Conservation (phyloP, 2,329 filamentous ascomycete species). For the Diaporthe sp. region DNA sequence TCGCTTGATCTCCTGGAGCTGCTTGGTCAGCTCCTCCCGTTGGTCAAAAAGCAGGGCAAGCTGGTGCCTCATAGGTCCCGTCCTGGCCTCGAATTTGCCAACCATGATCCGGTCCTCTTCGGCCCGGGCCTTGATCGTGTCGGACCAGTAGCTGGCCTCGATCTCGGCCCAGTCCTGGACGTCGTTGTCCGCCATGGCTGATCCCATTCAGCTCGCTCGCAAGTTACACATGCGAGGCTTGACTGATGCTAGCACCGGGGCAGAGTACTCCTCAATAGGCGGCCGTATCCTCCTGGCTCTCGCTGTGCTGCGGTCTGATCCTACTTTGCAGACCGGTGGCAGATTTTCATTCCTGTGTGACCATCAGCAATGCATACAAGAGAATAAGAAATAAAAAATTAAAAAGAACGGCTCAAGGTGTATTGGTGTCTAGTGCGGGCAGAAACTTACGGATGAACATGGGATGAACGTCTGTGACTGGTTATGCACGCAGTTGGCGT, state of each 20-base stretch:
- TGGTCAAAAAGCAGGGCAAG: constrained; percentile 52
- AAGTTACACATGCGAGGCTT: not conserved
- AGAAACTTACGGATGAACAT: constrained; percentile 25
- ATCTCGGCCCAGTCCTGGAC: constrained; percentile 54
- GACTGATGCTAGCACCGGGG: not conserved
- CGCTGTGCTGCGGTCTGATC: not conserved
- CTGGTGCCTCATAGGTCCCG: constrained; percentile 47
- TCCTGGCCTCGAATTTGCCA: constrained; percentile 48
- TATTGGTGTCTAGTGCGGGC: not conserved
- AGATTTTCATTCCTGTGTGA: not conserved
- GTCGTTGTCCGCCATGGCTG: constrained; percentile 28
- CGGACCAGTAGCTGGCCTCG: constrained; percentile 48
- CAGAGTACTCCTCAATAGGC: not conserved
- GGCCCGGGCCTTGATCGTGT: constrained; percentile 39
- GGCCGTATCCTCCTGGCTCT: not conserved
- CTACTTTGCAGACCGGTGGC: constrained; percentile 10
- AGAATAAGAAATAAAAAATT: no score
- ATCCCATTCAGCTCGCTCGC: constrained; percentile 25
- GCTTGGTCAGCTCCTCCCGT: constrained; percentile 52
- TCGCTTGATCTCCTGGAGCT: constrained; percentile 49
- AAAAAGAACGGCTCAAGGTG: not conserved
- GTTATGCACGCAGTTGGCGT: not conserved
- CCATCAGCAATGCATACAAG: constrained; percentile 1
- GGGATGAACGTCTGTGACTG: not conserved
- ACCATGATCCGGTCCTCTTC: constrained; percentile 49